Evolutionary conservation across 352 stramenopile species (phyloP).

Genomic region (Phytopythium oedochilum): DNA sequence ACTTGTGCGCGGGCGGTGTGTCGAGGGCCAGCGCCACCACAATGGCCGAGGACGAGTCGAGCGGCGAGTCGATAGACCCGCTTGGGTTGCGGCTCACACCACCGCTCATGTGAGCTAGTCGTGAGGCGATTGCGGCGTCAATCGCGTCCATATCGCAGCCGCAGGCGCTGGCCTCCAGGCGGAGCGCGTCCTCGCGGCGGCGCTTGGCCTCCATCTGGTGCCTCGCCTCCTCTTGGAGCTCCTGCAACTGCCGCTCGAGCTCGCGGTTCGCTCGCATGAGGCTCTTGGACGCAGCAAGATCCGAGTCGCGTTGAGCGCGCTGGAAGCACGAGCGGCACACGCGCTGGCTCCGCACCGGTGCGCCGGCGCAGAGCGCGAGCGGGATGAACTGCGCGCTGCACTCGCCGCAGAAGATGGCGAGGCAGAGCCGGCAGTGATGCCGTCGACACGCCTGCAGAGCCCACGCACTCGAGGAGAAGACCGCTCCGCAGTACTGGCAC

Average conservation of each 20-base stretch:
- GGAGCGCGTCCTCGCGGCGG: conserved; percentile 38
- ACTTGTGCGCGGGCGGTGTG: conserved; percentile 55
- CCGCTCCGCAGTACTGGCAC: conserved; percentile 43
- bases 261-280: conserved; percentile 59
- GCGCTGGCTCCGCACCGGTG: conserved; percentile 44
- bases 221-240: conserved; percentile 33
- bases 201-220: conserved; percentile 26
- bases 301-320: conserved; percentile 40
- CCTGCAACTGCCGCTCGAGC: conserved; percentile 45
- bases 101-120: conserved; percentile 11
- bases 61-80: conserved; percentile 11
- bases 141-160: conserved; percentile 45
- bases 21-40: conserved; percentile 39
- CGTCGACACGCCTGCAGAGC: conserved; percentile 26
- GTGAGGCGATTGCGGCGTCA: conserved; percentile 33
- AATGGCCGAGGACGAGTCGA: conserved; percentile 9
- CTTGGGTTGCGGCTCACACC: conserved; percentile 9
- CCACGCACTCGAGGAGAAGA: conserved; percentile 29
- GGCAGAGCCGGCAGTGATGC: conserved; percentile 71
- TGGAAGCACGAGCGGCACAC: conserved; percentile 56
- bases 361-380: conserved; percentile 54
- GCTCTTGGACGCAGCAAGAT: conserved; percentile 39
- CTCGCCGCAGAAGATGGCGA: conserved; percentile 61
- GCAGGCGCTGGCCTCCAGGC: conserved; percentile 26
- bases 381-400: conserved; percentile 48